Evolutionary conservation across 2,329 filamentous ascomycete genomes (phyloP), one percentile per base, ranked within the genome.

Genomic region (Claviceps humidiphila): DNA sequence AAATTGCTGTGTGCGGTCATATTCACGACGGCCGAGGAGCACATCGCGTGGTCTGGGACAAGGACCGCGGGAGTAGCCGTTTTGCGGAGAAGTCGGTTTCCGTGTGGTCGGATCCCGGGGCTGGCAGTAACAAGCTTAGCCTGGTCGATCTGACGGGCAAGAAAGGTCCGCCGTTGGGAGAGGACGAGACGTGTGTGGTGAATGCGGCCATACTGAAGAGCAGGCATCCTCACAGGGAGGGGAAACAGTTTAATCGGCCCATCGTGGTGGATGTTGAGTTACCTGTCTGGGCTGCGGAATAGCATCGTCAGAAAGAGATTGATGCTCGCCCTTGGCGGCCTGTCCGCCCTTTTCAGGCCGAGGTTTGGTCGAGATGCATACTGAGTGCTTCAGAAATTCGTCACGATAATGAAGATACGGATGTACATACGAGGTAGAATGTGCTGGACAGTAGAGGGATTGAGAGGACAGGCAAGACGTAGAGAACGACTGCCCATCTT

Each of bases 181-280:
- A 22, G 20, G 44, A 37, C 17, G 85, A 91, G 69, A 93, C 87
- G 1, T 90, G 82, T 62, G 71, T 94, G 51, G 77, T 93, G 58
- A 94, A 95, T 68, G 86, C 86, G 30, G 82, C 87, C 20, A 82
- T 90, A 56, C 77, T 85, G 74, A 81, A 80, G 44, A 81, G 74
- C 22, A 82, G 77, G 55, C 83, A 80, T 67, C 83, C 83, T 49
- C 81, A 85, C 56, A 60, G 59, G 1, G 75, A 72, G 1, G 80
- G 80, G 16, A 86, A 82, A 64, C 74, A 68, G 55, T 81, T 86
- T 67, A 82, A 90, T 66, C 87, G 89, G 63, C 84, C 88, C 20
- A 84, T 94, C 58, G 83, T 94, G n/a, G 81, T 95, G 13, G 87
- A 95, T 63, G 62, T 94, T 34, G 81, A 89, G 57, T 69, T 93